Percentiles rank a stretch among this genome's conserved stretches.
These are phyloP conservation scores for Venustampulla echinocandica DNA, from an alignment of 495 filamentous ascomycete genomes.

Conservation along the genomic window DNA sequence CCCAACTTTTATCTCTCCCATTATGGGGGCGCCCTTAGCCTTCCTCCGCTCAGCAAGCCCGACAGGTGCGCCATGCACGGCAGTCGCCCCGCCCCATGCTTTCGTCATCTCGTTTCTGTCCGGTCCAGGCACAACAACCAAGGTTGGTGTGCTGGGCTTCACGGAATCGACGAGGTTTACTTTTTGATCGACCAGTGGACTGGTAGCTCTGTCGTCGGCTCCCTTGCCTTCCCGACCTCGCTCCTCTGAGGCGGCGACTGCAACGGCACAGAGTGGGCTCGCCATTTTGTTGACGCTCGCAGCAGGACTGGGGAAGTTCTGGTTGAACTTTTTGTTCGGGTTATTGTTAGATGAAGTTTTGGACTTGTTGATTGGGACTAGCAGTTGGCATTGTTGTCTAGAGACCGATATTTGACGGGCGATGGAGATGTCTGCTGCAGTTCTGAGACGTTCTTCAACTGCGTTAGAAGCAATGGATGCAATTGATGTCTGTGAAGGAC, in stretches of 20 bases:
- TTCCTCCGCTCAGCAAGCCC: slow-evolving; percentile 19
- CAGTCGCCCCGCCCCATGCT: slow-evolving; percentile 7
- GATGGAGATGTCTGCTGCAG: slow-evolving; percentile 48
- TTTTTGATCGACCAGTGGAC: not conserved
- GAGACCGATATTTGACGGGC: slow-evolving; percentile 52
- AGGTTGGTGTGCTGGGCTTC: slow-evolving; percentile 18
- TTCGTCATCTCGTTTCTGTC: slow-evolving; percentile 7
- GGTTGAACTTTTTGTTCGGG: not conserved
- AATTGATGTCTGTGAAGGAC: not conserved
- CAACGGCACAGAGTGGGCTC: slow-evolving; percentile 14
- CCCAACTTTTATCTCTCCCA: slow-evolving; percentile 24
- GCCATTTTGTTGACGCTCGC: slow-evolving; percentile 4
- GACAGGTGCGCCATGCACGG: not conserved
- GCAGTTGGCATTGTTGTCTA: slow-evolving; percentile 41
- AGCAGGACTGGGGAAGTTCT: slow-evolving; percentile 1
- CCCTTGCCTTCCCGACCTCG: not conserved
- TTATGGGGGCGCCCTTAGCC: slow-evolving; percentile 22
- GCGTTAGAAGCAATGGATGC: slow-evolving; percentile 3
- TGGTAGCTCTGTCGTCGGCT: not conserved
- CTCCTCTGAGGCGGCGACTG: slow-evolving; percentile 11
- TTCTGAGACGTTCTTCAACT: slow-evolving; percentile 30
- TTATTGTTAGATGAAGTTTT: not conserved
- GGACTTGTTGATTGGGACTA: slow-evolving; percentile 23
- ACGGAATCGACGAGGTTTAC: slow-evolving; percentile 14
- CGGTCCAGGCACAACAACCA: slow-evolving; percentile 17